Evolutionary conservation across 169 alveolate genomes (phyloP), one percentile per base, ranked within the genome.

Genomic region (Plasmodium chabaudi): DNA sequence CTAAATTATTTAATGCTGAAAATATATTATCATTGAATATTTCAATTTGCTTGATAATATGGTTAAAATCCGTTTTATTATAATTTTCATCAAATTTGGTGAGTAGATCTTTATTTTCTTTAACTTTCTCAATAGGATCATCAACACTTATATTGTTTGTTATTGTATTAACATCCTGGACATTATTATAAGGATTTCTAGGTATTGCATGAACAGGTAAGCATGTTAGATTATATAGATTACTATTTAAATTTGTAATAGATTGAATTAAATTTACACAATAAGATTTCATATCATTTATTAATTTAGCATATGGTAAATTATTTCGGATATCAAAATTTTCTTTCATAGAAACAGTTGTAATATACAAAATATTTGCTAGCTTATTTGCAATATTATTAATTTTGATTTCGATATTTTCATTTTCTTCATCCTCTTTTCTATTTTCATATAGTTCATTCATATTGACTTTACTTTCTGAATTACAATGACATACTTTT

Each of bases 231-330:
- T 44, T 65, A 25, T 65, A 79, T 65, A 79, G 55, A 53, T 47
- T 70, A 49, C 63, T 57, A 44, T 44, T 79, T 44, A 79, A 17
- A 59, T 79, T 79, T 44, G 65, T 79, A 55, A 79, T 46, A 21
- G 89, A 34, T 47, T 79, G 89, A 25, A 79, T 79, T 46, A 79
- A 23, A 56, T 79, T 79, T 19, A 67, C 89, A 65, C 89, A 65
- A 46, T 79, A 79, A n/a, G 89, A 79, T 67, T 67, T 79, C 89
- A 79, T 79, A 57, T 79, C 89, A 79, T 79, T 79, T 21, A 79
- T 65, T 19, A 79, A 79, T 21, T 79, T 79, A 5, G 89, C 72
- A 65, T 65, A 79, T 23, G 25, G 82, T 57, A 79, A 49, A 46
- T 67, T 51, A 17, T 79, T 79, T 6, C 70, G 55, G 5, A 70